Base-by-base conservation (phyloP, 1,284 basidiomycete species). In the Hortiboletus rubellus region DNA sequence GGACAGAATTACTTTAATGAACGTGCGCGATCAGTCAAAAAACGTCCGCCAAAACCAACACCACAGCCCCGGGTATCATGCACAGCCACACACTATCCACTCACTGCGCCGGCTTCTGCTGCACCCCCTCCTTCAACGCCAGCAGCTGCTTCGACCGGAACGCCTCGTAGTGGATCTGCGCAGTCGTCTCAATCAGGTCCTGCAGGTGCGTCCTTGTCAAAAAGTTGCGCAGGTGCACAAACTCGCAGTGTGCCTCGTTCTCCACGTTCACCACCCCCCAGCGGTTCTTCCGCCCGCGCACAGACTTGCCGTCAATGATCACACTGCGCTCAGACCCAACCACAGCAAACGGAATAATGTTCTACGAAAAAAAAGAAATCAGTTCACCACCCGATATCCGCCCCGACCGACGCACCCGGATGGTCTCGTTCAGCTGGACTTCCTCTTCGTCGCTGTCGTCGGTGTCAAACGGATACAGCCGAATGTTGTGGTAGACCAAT, bases 221-320 rank as follows among this genome's bases (percentile, higher is more conserved):
- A 83, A 98, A 98, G 84, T 99, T 96, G 67, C 96, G 85, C 62
- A 99, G 82, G 76, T 98, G 93, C 69, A 96, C 85, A 76, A 99
- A 99, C 79, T 99, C 96, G 87, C 96, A 99, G 79, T 99, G 96
- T 61, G 82, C 83, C 76, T 94, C 91, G 72, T 96, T 92, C 76
- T 99, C 97, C 60, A 98, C 95, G 70, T 98, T 98, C 74, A 99
- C 93, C 15, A 98, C 92, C 50, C 96, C 97, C 91, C 95, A 98
- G 54, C 95, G 88, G 79, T 96, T 98, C 84, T 96, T 97, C 69
- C 96, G 88, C 5, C 94, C 96, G 42, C 96, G 87, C 51, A 98
- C 95, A 30, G 93, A 82, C 79, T 95, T 96, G 69, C 97, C 96
- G 69, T 96, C 94, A 62, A 99, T 91, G 71, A 97, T 89, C 53